Evolutionary conservation across 2,329 filamentous ascomycete species (phyloP).

Genomic region (Exophiala sideris): DNA sequence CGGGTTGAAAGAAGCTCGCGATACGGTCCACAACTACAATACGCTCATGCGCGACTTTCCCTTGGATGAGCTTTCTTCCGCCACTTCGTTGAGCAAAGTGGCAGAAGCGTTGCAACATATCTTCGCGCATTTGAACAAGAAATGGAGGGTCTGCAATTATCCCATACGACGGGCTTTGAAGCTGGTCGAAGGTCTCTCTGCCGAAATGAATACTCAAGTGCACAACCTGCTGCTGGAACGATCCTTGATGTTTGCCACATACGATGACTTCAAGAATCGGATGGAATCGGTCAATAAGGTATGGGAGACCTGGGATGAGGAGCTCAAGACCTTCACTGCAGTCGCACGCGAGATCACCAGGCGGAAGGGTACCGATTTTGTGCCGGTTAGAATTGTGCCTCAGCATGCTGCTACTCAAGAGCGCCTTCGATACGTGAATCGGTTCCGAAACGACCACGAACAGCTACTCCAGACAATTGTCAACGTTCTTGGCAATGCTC

Average conservation of each 20-base stretch:
- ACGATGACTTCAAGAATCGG: slow-evolving; percentile 79
- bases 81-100: slow-evolving; percentile 82
- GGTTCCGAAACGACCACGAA: slow-evolving; percentile 95
- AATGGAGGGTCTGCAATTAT: slow-evolving; percentile 92
- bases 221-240: slow-evolving; percentile 82
- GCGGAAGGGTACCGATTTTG: slow-evolving; percentile 94
- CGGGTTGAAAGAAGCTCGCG: slow-evolving; percentile 90
- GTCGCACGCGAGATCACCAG: slow-evolving; percentile 92
- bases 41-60: slow-evolving; percentile 98
- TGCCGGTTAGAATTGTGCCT: slow-evolving; percentile 91
- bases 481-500: slow-evolving; percentile 80
- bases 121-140: slow-evolving; percentile 95
- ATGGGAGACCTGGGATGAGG: slow-evolving; percentile 91
- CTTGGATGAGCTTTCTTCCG: slow-evolving; percentile 87
- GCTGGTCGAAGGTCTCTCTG: slow-evolving; percentile 95
- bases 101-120: slow-evolving; percentile 86
- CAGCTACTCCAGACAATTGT: slow-evolving; percentile 94
- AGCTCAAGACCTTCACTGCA: slow-evolving; percentile 96
- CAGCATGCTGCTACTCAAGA: slow-evolving; percentile 87
- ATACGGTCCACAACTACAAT: slow-evolving; percentile 97
- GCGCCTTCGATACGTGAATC: slow-evolving; percentile 86
- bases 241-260: slow-evolving; percentile 86
- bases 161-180: slow-evolving; percentile 86
- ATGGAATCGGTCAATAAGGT: slow-evolving; percentile 82
- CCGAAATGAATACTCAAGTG: slow-evolving; percentile 81